A percentile compares a stretch with the other conserved stretches of the same genome.
Conservation (phyloP, 23 red algal genomes). For the Gracilaria gracilis region DNA sequence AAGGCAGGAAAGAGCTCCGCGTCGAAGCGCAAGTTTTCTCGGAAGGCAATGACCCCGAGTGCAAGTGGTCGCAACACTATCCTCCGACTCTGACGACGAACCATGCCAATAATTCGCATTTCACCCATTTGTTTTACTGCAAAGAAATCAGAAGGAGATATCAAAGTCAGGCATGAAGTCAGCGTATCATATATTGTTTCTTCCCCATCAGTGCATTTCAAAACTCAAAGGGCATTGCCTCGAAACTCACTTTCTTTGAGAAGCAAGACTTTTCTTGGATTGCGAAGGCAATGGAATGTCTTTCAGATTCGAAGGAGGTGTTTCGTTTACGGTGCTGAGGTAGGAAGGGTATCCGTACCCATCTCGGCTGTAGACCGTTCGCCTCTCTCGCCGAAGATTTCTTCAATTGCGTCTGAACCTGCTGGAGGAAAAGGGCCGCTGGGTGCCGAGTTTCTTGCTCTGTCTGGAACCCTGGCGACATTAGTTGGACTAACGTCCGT, state of each 20-base stretch:
- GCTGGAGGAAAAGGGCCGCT: conserved; percentile 68
- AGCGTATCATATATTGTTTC: background rate
- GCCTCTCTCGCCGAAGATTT: background rate
- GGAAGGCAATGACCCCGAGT: no score
- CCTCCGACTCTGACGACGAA: no score
- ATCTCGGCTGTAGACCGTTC: background rate
- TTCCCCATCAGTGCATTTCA: background rate
- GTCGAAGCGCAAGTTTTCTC: no score
- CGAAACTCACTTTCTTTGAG: background rate
- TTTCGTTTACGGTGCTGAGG: background rate
- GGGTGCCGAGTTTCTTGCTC: conserved; percentile 65
- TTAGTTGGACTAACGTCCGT: conserved; percentile 14
- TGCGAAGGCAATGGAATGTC: background rate
- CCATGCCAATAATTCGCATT: no score
- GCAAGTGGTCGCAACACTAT: no score
- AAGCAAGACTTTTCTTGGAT: background rate
- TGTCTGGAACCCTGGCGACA: conserved; percentile 60
- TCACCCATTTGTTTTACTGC: no score
- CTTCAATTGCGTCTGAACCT: background rate
- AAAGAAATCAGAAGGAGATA: no score
- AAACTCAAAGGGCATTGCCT: background rate
- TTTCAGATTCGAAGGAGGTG: background rate
- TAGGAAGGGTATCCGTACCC: background rate
- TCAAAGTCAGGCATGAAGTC: background rate
- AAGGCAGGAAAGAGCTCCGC: no score